Evolutionary conservation across 495 filamentous ascomycete genomes (phyloP).

Genomic region (Friedmanniomyces endolithicus): DNA sequence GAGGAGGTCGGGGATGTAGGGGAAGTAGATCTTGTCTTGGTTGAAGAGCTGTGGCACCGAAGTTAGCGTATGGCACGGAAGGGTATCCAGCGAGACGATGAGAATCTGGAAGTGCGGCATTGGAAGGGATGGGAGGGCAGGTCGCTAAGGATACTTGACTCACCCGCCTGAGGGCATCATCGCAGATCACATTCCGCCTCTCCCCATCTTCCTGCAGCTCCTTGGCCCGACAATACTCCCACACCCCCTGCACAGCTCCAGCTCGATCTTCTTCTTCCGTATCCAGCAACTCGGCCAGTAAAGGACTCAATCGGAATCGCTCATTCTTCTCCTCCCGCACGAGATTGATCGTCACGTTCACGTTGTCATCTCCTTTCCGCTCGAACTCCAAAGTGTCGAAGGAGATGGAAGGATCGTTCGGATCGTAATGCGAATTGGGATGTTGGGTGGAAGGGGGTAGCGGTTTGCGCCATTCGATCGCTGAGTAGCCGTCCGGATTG

Average conservation of each 20-base stretch:
- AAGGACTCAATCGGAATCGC: conserved; percentile 61
- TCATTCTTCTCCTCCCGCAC: conserved; percentile 76
- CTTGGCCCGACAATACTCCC: conserved; percentile 86
- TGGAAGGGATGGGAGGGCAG: too few species aligned
- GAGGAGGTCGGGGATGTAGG: conserved; percentile 68
- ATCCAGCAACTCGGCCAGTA: conserved; percentile 75
- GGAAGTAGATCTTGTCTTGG: conserved; percentile 72
- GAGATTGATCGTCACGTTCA: conserved; percentile 82
- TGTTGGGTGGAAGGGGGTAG: conserved; percentile 34
- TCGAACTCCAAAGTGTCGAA: conserved; percentile 91
- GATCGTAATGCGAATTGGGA: conserved; percentile 6
- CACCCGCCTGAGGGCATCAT: conserved; percentile 66
- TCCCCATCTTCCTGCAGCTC: conserved; percentile 87
- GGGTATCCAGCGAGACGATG: too few species aligned
- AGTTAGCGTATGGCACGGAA: neutral
- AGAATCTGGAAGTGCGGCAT: too few species aligned
- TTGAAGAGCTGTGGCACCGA: conserved; percentile 51
- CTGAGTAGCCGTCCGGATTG: conserved; percentile 43
- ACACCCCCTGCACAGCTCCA: conserved; percentile 77
- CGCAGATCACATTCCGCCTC: conserved; percentile 78
- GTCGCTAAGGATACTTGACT: neutral
- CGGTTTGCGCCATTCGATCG: conserved; percentile 60
- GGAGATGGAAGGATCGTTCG: conserved; percentile 42
- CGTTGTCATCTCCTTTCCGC: conserved; percentile 79
- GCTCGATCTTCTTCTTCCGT: conserved; percentile 74